phyloP scores from a whole-genome alignment of 352 stramenopile genomes.

The Phytophthora pinifolia region DNA sequence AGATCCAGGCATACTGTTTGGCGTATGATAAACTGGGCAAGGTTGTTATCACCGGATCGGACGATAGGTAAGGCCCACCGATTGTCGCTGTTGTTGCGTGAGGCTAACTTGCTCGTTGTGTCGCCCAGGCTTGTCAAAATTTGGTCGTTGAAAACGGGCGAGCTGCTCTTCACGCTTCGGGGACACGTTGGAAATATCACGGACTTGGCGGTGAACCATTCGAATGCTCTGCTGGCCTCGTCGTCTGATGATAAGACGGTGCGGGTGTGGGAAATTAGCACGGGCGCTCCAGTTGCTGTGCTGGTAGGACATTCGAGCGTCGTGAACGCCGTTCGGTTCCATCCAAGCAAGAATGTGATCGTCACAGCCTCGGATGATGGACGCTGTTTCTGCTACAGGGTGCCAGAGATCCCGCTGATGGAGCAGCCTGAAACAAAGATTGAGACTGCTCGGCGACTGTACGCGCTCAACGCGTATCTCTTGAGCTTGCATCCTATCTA shows the following conservation, averaged over 20 bases:
- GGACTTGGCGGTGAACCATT: slow-evolving; percentile 85
- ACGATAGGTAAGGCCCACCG: slow-evolving; percentile 82
- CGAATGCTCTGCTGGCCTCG: slow-evolving; percentile 80
- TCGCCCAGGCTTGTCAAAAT: slow-evolving; percentile 93
- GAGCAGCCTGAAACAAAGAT: slow-evolving; percentile 66
- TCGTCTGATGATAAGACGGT: slow-evolving; percentile 90
- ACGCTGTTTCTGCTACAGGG: slow-evolving; percentile 89
- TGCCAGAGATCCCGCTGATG: slow-evolving; percentile 66
- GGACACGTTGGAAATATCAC: slow-evolving; percentile 90
- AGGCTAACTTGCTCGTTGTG: slow-evolving; percentile 8
- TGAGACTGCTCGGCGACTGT: slow-evolving; percentile 76
- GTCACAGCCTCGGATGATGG: slow-evolving; percentile 93
- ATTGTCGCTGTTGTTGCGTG: slow-evolving; percentile 1
- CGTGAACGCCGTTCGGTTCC: slow-evolving; percentile 88
- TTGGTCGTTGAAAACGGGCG: slow-evolving; percentile 90
- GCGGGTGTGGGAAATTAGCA: slow-evolving; percentile 86
- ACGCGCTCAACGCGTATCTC: slow-evolving; percentile 71
- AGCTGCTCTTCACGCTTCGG: slow-evolving; percentile 80
- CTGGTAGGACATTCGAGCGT: slow-evolving; percentile 85
- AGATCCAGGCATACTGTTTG: slow-evolving; percentile 95
- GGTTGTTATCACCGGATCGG: slow-evolving; percentile 96
- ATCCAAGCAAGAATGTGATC: slow-evolving; percentile 84
- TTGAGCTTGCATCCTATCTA: slow-evolving; percentile 81
- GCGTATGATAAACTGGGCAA: slow-evolving; percentile 95
- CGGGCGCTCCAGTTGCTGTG: slow-evolving; percentile 82